These are phyloP conservation scores for Usnea hakonensis DNA, from an alignment of 495 filamentous ascomycete species.

Conservation along the genomic window DNA sequence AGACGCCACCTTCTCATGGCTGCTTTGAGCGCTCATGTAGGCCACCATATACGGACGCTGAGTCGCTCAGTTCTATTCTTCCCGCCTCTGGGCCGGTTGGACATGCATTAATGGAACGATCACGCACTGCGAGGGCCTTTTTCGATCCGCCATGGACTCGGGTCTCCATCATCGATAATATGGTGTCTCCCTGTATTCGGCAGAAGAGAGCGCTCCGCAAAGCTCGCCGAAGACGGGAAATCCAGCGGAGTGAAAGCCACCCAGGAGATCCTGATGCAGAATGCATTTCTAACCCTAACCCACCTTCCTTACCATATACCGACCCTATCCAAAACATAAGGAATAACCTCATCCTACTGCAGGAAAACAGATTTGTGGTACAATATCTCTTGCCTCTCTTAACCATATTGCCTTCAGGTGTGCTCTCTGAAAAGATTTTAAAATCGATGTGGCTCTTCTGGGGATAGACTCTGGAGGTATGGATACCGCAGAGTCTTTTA, in stretches of 20 bases:
- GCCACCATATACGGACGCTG: too few species aligned
- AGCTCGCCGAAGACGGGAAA: neutral
- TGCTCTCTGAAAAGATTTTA: neutral
- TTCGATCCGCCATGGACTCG: neutral
- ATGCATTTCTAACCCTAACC: neutral
- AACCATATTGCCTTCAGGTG: too few species aligned
- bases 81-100: neutral
- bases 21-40: too few species aligned
- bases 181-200: conserved; percentile 10
- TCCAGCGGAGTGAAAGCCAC: neutral
- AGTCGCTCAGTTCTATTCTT: neutral
- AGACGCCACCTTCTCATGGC: too few species aligned
- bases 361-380: too few species aligned
- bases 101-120: neutral
- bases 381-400: too few species aligned
- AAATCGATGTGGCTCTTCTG: neutral
- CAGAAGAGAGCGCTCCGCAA: conserved; percentile 10
- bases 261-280: neutral
- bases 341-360: too few species aligned
- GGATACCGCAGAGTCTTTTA: neutral
- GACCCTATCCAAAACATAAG: too few species aligned
- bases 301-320: too few species aligned
- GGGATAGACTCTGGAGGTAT: neutral
- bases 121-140: neutral
- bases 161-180: conserved; percentile 10